Conservation (phyloP, 2,329 filamentous ascomycete genomes). For the Bimuria novae-zelandiae region DNA sequence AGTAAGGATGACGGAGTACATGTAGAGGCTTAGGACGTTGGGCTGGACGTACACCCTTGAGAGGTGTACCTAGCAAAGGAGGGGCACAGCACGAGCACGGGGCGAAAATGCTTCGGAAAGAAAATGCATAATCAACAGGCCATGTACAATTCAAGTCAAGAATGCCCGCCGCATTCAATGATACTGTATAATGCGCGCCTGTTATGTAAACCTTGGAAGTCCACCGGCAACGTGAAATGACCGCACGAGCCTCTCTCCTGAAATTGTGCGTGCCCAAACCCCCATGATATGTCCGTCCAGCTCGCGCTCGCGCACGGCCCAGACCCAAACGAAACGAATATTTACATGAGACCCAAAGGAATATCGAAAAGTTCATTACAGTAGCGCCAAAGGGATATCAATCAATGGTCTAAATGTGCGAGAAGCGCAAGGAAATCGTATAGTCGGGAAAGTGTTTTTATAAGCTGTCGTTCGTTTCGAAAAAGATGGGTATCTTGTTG, state of each 20-base stretch:
- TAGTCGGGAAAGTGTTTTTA: no score
- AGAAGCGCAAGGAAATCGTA: neutral
- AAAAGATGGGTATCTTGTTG: slow-evolving; percentile 8
- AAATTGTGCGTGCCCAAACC: no score
- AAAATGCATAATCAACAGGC: neutral
- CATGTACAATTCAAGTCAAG: neutral
- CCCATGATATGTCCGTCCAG: no score
- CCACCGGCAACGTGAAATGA: neutral
- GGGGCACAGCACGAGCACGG: no score
- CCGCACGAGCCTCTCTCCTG: no score
- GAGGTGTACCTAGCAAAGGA: no score
- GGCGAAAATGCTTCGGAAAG: neutral
- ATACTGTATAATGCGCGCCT: neutral
- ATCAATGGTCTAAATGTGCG: slow-evolving; percentile 5
- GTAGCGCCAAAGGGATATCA: slow-evolving; percentile 8
- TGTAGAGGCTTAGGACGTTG: no score
- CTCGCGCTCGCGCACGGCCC: neutral
- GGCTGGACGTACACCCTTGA: no score
- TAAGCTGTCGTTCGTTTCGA: neutral
- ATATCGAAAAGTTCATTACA: neutral
- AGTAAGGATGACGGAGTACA: no score
- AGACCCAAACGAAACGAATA: neutral
- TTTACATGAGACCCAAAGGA: neutral
- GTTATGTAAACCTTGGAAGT: no score
- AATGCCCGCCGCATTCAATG: neutral